These are phyloP conservation scores for Jatropha podagrica DNA, from an alignment of 441 rosid species.

Conservation along the genomic window DNA sequence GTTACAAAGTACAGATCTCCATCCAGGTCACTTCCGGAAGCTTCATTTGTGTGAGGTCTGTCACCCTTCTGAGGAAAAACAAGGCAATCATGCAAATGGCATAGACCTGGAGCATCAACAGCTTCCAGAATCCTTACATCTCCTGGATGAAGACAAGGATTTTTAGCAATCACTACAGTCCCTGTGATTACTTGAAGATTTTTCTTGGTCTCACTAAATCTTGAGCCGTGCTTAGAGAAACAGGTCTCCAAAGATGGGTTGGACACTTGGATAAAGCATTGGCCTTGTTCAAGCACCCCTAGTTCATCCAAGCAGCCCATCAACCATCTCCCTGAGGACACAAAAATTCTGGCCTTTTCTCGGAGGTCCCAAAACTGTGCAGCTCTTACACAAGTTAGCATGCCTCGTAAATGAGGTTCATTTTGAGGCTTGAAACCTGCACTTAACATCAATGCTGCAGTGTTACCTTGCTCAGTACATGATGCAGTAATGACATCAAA, in stretches of 20 bases:
- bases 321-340: conserved; percentile 82
- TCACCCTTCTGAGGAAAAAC: conserved; percentile 92
- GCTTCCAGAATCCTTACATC: conserved; percentile 92
- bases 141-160: conserved; percentile 98
- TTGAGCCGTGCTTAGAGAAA: conserved; percentile 77
- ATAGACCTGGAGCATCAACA: conserved; percentile 70
- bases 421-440: conserved; percentile 78
- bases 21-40: conserved; percentile 97
- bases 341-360: conserved; percentile 89
- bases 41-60: conserved; percentile 90
- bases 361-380: conserved; percentile 90
- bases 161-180: conserved; percentile 75
- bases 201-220: conserved; percentile 53
- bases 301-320: conserved; percentile 92
- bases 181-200: conserved; percentile 67
- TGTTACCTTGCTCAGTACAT: conserved; percentile 75
- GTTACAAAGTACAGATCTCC: conserved; percentile 92
- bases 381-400: conserved; percentile 85
- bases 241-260: conserved; percentile 66
- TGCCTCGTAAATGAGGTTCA: conserved; percentile 89
- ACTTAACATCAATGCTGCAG: conserved; percentile 91
- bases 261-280: conserved; percentile 91
- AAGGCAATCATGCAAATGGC: conserved; percentile 76
- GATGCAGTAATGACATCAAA: conserved; percentile 82
- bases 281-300: conserved; percentile 79